phyloP scores from a whole-genome alignment of 306 rosid species.

The Castanospermum australe region DNA sequence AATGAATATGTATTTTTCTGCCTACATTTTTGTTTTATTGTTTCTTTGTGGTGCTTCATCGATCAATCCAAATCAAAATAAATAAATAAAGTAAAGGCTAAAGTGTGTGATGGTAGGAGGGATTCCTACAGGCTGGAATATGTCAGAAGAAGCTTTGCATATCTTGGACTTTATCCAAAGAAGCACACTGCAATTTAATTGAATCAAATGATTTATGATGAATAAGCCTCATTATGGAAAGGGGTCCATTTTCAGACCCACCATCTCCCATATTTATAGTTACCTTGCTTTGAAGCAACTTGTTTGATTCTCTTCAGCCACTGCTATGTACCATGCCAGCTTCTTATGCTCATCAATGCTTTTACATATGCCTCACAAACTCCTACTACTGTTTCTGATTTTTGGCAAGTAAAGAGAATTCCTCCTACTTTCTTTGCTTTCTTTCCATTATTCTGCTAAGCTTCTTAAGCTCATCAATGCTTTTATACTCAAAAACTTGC shows the following conservation, averaged over 20 bases:
- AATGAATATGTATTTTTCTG: background rate
- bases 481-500: background rate
- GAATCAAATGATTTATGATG: background rate
- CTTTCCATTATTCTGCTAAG: background rate
- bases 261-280: background rate
- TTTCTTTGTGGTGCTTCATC: no score
- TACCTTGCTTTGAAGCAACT: background rate
- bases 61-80: no score
- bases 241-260: background rate
- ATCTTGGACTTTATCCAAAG: conserved; percentile 11
- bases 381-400: background rate
- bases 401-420: background rate
- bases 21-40: no score
- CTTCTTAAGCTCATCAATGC: background rate
- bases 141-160: background rate
- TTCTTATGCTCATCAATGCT: background rate
- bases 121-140: conserved; percentile 2
- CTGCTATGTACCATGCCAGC: background rate
- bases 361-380: background rate
- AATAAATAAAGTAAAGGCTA: background rate
- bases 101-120: background rate
- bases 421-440: background rate
- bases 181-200: background rate
- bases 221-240: background rate
- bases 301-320: background rate